These are phyloP conservation scores for Hyaloscypha finlandica DNA, from an alignment of 495 filamentous ascomycete species.

Conservation along the genomic window DNA sequence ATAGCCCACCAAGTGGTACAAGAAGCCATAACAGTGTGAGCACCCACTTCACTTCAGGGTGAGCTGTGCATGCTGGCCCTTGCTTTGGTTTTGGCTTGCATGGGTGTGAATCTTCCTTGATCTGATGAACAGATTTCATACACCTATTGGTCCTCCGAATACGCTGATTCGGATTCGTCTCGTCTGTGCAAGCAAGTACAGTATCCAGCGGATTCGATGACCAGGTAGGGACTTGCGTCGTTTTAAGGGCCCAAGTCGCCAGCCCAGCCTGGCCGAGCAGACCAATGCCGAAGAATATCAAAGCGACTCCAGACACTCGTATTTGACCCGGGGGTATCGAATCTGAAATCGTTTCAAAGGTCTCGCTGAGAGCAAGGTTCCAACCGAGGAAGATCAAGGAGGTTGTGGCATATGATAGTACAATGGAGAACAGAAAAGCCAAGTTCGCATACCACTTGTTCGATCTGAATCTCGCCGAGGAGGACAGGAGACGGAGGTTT, in stretches of 20 bases:
- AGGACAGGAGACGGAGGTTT: slow-evolving; percentile 25
- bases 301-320: slow-evolving; percentile 37
- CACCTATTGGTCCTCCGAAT: slow-evolving; percentile 32
- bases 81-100: slow-evolving; percentile 36
- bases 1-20: slow-evolving; percentile 33
- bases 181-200: slow-evolving; percentile 32
- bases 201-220: slow-evolving; percentile 41
- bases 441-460: slow-evolving; percentile 34
- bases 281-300: slow-evolving; percentile 39
- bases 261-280: slow-evolving; percentile 39
- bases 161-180: slow-evolving; percentile 28
- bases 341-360: slow-evolving; percentile 3
- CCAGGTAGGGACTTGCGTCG: slow-evolving; percentile 38
- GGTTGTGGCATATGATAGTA: slow-evolving; percentile 41
- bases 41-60: slow-evolving; percentile 34
- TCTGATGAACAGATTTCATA: slow-evolving; percentile 37
- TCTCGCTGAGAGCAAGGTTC: slow-evolving; percentile 31
- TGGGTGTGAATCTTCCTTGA: slow-evolving; percentile 33
- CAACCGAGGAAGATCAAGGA: slow-evolving; percentile 41
- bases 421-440: slow-evolving; percentile 34
- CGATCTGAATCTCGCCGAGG: slow-evolving; percentile 13
- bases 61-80: slow-evolving; percentile 30
- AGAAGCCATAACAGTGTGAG: slow-evolving; percentile 32
- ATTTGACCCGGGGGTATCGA: slow-evolving; percentile 26
- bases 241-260: slow-evolving; percentile 38